Base-by-base conservation (phyloP, 208 protist genomes). In the Wallacemonas rigidus region DNA sequence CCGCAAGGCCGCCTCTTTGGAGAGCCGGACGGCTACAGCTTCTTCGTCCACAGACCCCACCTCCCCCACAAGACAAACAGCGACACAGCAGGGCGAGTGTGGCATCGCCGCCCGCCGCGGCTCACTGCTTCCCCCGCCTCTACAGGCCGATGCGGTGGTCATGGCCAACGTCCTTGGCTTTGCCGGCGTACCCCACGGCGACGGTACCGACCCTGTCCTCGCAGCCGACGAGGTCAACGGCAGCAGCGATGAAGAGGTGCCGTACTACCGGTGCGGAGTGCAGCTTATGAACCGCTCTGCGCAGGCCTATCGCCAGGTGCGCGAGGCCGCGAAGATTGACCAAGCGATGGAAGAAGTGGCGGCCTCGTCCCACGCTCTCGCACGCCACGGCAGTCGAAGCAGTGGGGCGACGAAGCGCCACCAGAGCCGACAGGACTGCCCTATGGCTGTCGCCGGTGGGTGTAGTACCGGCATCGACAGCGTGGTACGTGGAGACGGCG, bases 321-420 rank as follows among this genome's bases (percentile, higher is more conserved):
- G 91, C 12, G 91, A 95, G 54, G 58, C 38, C n/a, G 68, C 86
- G 0, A 85, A 82, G 63, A 65, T 90, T 17, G 91, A 95, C 51
- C 71, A 72, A 36, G 39, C 54, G 14, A 53, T 77, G 43, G 89
- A 94, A 54, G 74, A 80, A 3, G 65, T 61, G 48, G 58, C 45
- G 17, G 43, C 69, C 12, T 11, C 67, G 57, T 50, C 61, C 35
- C 8, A 36, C 35, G 9, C 44, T 26, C 8, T 50, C 8, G n/a
- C 55, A 40, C 26, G 63, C 50, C 15, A 40, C 60, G 2, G 48
- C 67, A 26, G 26, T 26, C 26, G 26, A 26, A 26, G 26, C 26
- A 26, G 14, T 9, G 41, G 55, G 50, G 26, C 40, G 68, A 48
- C 7, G 58, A 14, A 15, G 40, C 3, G 55, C 39, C 4, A 11